Base-by-base conservation (phyloP, 2,329 filamentous ascomycete species). In the Colletotrichum orbiculare region DNA sequence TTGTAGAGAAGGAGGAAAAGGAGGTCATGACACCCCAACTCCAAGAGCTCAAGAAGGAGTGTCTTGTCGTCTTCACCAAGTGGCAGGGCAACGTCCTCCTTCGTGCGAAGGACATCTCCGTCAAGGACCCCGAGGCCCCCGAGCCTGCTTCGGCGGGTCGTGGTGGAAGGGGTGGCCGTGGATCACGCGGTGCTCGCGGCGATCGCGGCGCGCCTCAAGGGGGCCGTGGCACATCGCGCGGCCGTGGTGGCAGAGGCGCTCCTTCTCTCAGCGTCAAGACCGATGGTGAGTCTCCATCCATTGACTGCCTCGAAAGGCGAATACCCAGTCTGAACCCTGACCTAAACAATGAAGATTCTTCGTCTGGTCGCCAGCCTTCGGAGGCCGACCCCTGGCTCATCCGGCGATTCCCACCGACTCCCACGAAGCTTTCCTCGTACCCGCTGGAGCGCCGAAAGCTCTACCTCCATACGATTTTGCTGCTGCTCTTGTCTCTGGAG, bases 401-500 rank as follows among this genome's bases (percentile, higher is more conserved):
- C 11, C 76, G 80, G 35, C 76, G 86, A 11, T 90, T 88, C 69
- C 84, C 85, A 13, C 88, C 89, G 0, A 82, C 85, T 37, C 81
- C 85, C 47, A 92, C 87, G 7, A 76, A 84, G 2, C 81, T 96
- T 10, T 85, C 83, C 69, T 81, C 83, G 9, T 78, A 92, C 2
- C 78, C 86, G 0, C 77, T 86, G 52, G 85, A 88, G 55, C 90
- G 89, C 71, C 83, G 89, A 48, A 84, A 85, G 34, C 80, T 94
- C 8, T 82, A 96, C 7, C 78, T 96, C 8, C 90, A 96, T 70
- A 86, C 89, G 0, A 79, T 93, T 45, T 80, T 96, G 1, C 80
- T 97, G 3, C 81, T 96, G 34, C 72, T 94, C 6, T 79, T 97
- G 2, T 94, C 91, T 2, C 79, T 96, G 12, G 89, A 96, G 72